Evolutionary conservation across 768 basidiomycete species (phyloP).

Genomic region (Crepidotus variabilis): DNA sequence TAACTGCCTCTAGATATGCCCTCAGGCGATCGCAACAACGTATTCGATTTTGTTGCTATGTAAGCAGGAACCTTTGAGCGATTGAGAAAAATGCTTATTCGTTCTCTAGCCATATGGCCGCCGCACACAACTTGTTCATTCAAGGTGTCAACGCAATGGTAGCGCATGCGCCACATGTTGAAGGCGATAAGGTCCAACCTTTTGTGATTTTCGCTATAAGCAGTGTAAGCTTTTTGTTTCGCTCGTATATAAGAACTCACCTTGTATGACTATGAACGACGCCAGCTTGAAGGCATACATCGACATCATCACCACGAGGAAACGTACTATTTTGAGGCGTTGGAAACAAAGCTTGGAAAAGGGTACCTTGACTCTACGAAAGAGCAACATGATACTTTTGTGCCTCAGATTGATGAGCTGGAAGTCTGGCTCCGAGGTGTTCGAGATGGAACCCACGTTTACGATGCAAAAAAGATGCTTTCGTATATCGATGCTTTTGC

Average conservation of each 20-base stretch:
- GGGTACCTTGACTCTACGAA: conserved; percentile 19
- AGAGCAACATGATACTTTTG: conserved; percentile 25
- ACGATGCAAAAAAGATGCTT: conserved; percentile 31
- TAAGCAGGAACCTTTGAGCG: too few species aligned
- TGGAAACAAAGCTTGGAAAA: conserved; percentile 23
- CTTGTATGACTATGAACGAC: neutral
- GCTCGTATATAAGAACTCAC: neutral
- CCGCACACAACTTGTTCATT: conserved; percentile 26
- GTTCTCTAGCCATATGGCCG: conserved; percentile 23
- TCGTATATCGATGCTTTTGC: conserved; percentile 22
- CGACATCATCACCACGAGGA: conserved; percentile 29
- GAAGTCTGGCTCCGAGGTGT: conserved; percentile 45
- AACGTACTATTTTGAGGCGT: conserved; percentile 19
- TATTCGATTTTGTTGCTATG: too few species aligned
- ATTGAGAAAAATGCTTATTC: too few species aligned
- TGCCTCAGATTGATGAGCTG: conserved; percentile 20
- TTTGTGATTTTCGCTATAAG: conserved; percentile 23
- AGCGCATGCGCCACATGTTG: conserved; percentile 19
- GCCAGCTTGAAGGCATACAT: conserved; percentile 20
- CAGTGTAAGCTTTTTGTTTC: conserved; percentile 14
- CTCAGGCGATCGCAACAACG: too few species aligned
- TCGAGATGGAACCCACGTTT: conserved; percentile 51
- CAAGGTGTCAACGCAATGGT: conserved; percentile 24
- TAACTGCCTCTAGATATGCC: too few species aligned
- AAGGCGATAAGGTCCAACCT: conserved; percentile 18